Evolutionary conservation across 805 yeast genomes (phyloP).

Genomic region (Candida qinlingensis): DNA sequence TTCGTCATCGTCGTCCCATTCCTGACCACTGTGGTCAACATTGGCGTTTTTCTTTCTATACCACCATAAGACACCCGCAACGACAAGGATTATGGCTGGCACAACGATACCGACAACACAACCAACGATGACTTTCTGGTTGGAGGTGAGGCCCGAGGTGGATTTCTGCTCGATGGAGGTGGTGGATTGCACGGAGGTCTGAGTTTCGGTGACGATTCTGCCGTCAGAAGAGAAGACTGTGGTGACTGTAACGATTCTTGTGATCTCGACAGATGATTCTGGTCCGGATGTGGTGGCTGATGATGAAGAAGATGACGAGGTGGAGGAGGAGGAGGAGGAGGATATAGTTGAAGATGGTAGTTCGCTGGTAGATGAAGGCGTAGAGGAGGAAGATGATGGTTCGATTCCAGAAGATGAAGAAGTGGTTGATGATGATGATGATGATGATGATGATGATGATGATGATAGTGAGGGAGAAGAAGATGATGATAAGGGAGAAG

Average conservation of each 20-base stretch:
- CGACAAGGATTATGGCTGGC: slow-evolving; percentile 37
- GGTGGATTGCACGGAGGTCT: slow-evolving; percentile 21
- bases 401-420: slow-evolving; percentile 7
- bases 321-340: slow-evolving; percentile 10
- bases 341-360: slow-evolving; percentile 1
- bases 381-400: slow-evolving; percentile 9
- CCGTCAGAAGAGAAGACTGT: slow-evolving; percentile 29
- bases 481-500: slow-evolving; percentile 5
- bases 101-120: slow-evolving; percentile 70
- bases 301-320: slow-evolving; percentile 15
- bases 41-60: slow-evolving; percentile 13
- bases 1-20: slow-evolving; percentile 20
- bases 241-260: slow-evolving; percentile 26
- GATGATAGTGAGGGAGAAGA: slow-evolving; percentile 12
- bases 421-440: slow-evolving; percentile 9
- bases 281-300: slow-evolving; percentile 16
- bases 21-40: slow-evolving; percentile 23
- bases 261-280: slow-evolving; percentile 10
- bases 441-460: slow-evolving; percentile 5
- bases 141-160: slow-evolving; percentile 38
- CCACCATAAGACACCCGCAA: slow-evolving; percentile 8
- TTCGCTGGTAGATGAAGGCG: slow-evolving; percentile 7
- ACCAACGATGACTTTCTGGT: slow-evolving; percentile 56
- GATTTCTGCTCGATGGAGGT: slow-evolving; percentile 1
- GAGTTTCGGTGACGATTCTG: slow-evolving; percentile 26